Base-by-base conservation (phyloP, 208 protist species). In the Acanthamoeba triangularis region DNA sequence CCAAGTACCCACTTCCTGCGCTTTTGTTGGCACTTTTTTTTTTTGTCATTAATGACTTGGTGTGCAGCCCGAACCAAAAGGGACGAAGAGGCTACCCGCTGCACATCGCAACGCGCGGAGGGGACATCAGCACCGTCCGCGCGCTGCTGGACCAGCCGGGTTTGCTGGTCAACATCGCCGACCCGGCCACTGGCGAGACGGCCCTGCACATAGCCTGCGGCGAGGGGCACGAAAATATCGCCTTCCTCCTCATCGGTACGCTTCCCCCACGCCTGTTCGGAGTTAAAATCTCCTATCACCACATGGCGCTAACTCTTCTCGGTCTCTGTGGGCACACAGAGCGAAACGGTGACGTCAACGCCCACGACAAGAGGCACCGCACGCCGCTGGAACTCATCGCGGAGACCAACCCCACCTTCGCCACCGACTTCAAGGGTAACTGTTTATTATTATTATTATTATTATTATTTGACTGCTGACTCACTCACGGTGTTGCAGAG, bases 111-210 rank as follows among this genome's bases (percentile, higher is more conserved):
- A 61, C 49, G 52, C 78, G 30, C 0, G 28, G 11, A 6, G 52
- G 78, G 30, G 78, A 87, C 49, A 87, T 87, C 18, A 41, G 47
- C 41, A 87, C 30, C 41, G 78, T 87, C 11, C 78, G 78, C 28
- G 78, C 78, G 25, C 78, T 87, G n/a, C 33, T 87, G 78, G 78
- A 87, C 47, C 78, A 87, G 6, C 78, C 78, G 2, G 78, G 33
- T 11, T 20, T 87, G 20, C 18, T 35, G 47, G n/a, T 87, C 8
- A 87, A 87, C 30, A 47, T 63, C 10, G 47, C 52, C 28, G 28
- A 87, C 52, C n/a, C 74, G 74, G 20, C 41, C 78, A 63, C 49
- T 3, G 78, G 78, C 8, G 28, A 33, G 25, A 87, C 78, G 11
- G 78, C 78, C 18, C 49, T 87, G 25, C 78, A 87, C 49, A 59